Conservation (phyloP, 768 basidiomycete genomes). For the Hydnomerulius pinastri region DNA sequence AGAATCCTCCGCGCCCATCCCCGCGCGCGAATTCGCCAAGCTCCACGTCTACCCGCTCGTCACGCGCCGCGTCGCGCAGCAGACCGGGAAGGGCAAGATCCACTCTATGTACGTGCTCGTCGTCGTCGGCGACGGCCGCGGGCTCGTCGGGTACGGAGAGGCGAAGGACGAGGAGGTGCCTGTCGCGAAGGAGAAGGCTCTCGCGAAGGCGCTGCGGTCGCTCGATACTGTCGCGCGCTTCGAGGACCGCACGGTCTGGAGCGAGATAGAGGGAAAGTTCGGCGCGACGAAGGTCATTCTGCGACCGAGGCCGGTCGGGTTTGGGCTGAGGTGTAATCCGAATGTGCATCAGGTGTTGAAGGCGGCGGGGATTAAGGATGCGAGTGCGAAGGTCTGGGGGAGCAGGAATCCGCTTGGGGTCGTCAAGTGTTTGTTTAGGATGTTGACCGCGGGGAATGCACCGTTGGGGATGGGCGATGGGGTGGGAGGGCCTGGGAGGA, state of each 20-base stretch:
- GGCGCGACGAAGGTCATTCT: constrained; percentile 81
- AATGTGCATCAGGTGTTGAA: constrained; percentile 86
- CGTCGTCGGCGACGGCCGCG: constrained; percentile 81
- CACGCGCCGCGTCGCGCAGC: constrained; percentile 69
- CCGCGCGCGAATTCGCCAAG: constrained; percentile 30
- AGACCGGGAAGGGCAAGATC: constrained; percentile 94
- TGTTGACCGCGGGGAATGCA: no score
- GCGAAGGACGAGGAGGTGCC: constrained; percentile 67
- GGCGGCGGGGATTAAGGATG: constrained; percentile 93
- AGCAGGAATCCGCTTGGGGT: constrained; percentile 73
- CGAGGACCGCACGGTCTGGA: constrained; percentile 94
- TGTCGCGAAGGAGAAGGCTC: constrained; percentile 58
- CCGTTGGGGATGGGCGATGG: no score
- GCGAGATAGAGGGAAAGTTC: constrained; percentile 82
- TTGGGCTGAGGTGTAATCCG: constrained; percentile 89
- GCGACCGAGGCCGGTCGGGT: constrained; percentile 84
- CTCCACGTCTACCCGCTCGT: constrained; percentile 45
- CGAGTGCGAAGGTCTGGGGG: constrained; percentile 94
- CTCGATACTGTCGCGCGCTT: constrained; percentile 96
- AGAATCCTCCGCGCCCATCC: constrained; percentile 15
- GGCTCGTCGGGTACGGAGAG: constrained; percentile 80
- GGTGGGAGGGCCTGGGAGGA: no score
- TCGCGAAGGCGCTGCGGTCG: constrained; percentile 71
- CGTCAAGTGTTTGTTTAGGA: no score
- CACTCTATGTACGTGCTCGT: constrained; percentile 60